These are phyloP conservation scores for Talaromyces sp. DNA, from an alignment of 2,329 filamentous ascomycete species.

Conservation along the genomic window DNA sequence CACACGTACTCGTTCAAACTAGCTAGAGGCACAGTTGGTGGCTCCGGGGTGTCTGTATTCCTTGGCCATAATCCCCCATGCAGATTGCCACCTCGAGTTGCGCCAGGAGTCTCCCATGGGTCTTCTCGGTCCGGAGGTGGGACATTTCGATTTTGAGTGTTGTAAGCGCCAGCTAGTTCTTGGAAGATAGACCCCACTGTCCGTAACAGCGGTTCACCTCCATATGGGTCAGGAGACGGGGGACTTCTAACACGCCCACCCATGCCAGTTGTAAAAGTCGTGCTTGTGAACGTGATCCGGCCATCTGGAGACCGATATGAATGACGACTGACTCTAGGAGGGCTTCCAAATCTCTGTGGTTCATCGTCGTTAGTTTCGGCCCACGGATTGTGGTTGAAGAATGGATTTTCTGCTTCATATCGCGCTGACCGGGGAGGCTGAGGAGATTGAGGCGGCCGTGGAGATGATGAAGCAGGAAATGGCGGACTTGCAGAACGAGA, in stretches of 20 bases:
- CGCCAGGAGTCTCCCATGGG: slow-evolving; percentile 10
- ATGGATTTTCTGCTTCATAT: slow-evolving; percentile 30
- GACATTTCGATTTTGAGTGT: slow-evolving; percentile 17
- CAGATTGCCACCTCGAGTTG: slow-evolving; percentile 17
- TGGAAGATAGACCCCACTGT: slow-evolving; percentile 48
- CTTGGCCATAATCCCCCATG: slow-evolving; percentile 46
- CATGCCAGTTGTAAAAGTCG: slow-evolving; percentile 28
- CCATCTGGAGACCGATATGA: slow-evolving; percentile 47
- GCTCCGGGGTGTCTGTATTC: slow-evolving; percentile 51
- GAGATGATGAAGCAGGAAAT: neutral
- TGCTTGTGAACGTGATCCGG: slow-evolving; percentile 40
- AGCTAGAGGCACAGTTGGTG: slow-evolving; percentile 45
- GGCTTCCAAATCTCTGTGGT: slow-evolving; percentile 24
- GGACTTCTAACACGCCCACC: slow-evolving; percentile 22
- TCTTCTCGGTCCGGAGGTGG: slow-evolving; percentile 13
- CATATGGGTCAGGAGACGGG: slow-evolving; percentile 7
- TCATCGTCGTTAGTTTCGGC: slow-evolving; percentile 47
- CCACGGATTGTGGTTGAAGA: slow-evolving; percentile 50
- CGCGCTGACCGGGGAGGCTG: slow-evolving; percentile 29
- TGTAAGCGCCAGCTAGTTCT: slow-evolving; percentile 40
- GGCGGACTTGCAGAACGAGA: slow-evolving; percentile 14
- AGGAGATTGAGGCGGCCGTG: slow-evolving; percentile 23
- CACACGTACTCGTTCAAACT: slow-evolving; percentile 48
- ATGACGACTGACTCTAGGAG: slow-evolving; percentile 32
- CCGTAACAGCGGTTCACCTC: slow-evolving; percentile 31